A percentile compares a stretch with the other conserved stretches of the same genome.
Evolutionary conservation across 306 rosid genomes (phyloP).

Genomic region (Glycine tomentella): DNA sequence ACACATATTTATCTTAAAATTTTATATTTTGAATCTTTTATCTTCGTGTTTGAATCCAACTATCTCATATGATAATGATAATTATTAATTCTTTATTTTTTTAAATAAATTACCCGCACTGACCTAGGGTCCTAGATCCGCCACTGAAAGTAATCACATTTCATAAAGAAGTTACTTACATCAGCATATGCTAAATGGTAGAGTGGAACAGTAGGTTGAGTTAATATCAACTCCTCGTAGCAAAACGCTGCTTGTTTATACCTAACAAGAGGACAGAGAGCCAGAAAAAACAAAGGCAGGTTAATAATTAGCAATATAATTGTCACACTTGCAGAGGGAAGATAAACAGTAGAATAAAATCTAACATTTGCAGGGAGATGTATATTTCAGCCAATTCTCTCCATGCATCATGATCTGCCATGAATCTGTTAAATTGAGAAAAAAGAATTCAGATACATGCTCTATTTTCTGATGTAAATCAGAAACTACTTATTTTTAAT

Average conservation of each 20-base stretch:
- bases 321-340: constrained; percentile 9
- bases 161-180: constrained; percentile 60
- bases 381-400: constrained; percentile 96
- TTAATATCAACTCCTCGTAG: constrained; percentile 92
- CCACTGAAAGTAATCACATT: constrained; percentile 28
- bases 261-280: constrained; percentile 54
- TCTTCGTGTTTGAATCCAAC: too few relatives aligned
- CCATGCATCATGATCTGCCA: constrained; percentile 99
- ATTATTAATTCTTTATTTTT: too few relatives aligned
- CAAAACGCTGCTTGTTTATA: constrained; percentile 99
- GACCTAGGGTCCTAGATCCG: too few relatives aligned
- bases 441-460: constrained; percentile 41
- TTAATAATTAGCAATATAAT: constrained; percentile 40
- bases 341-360: constrained; percentile 25
- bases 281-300: constrained; percentile 9
- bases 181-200: constrained; percentile 94
- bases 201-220: constrained; percentile 90
- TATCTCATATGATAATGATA: too few relatives aligned
- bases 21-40: too few relatives aligned
- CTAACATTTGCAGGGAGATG: constrained; percentile 85
- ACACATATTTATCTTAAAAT: too few relatives aligned
- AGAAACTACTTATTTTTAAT: constrained; percentile 23
- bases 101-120: too few relatives aligned
- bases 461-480: constrained; percentile 7
- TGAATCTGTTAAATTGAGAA: constrained; percentile 73